A percentile compares a stretch with the other conserved stretches of the same genome.
Conservation (phyloP, 2,329 filamentous ascomycete genomes). For the Neonectria neomacrospora region DNA sequence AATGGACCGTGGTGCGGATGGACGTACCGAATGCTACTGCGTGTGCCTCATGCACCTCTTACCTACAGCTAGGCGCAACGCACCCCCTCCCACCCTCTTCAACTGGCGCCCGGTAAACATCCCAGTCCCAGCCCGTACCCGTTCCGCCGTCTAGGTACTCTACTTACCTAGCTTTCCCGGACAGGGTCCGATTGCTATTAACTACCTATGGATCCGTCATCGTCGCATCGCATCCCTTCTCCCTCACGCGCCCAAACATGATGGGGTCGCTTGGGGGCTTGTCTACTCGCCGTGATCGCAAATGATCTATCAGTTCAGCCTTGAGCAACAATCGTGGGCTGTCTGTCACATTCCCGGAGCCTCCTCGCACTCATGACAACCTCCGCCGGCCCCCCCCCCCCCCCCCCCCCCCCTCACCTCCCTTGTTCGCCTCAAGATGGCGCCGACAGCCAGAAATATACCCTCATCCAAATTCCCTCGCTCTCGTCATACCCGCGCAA, state of each 20-base stretch:
- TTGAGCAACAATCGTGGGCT: too few species aligned
- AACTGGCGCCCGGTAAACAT: neutral
- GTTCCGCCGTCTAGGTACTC: slow-evolving; percentile 7
- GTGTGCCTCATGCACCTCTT: too few species aligned
- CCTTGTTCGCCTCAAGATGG: neutral
- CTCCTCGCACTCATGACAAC: slow-evolving; percentile 28
- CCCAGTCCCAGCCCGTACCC: neutral
- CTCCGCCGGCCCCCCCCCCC: too few species aligned
- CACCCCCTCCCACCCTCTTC: slow-evolving; percentile 13
- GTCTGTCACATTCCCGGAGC: slow-evolving; percentile 24
- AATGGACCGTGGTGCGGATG: neutral
- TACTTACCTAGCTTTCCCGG: neutral
- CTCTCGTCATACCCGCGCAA: slow-evolving; percentile 26
- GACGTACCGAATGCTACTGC: slow-evolving; percentile 1
- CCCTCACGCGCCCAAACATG: neutral
- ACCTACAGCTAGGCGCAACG: neutral
- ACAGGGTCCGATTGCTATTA: slow-evolving; percentile 9
- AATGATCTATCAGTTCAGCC: too few species aligned
- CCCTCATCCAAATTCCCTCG: slow-evolving; percentile 4
- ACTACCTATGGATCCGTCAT: slow-evolving; percentile 5
- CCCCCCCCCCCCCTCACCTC: too few species aligned
- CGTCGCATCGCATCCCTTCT: neutral
- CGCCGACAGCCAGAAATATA: slow-evolving; percentile 4
- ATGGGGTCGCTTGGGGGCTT: too few species aligned
- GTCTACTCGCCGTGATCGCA: too few species aligned